Base-by-base conservation (phyloP, 129 eudicot genomes). In the Arctium lappa region DNA sequence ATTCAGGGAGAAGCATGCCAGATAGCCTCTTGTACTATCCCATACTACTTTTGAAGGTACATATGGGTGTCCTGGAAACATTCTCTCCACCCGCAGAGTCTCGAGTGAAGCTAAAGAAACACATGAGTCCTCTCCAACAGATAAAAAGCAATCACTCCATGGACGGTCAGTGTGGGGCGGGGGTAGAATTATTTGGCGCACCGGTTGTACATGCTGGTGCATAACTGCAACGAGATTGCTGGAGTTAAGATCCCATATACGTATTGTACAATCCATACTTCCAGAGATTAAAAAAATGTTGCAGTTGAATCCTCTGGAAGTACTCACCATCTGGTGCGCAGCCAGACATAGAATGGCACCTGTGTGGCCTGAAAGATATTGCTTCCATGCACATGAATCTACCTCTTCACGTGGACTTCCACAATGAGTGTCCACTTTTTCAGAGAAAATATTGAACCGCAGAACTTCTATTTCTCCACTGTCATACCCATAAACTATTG, bases 191-290 rank as follows among this genome's bases (percentile, higher is more conserved):
- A 96, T 88, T 82, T 92, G 98, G 83, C 95, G 89, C 10, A 96
- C 94, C 5, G 99, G 98, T 84, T 90, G 91, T n/a, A 93, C 99
- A 88, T 96, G 99, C 65, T 96, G 97, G 86, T 93, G 98, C 97
- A 96, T 80, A 63, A 91, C 94, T 74, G 81, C 72, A 36, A 93
- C 88, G 75, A 89, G 93, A 82, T 81, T 89, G 76, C 91, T 75
- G 34, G 99, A 86, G 66, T 91, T 92, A 75, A 96, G 91, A 89
- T 96, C 99, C 99, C 99, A 96, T 72, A 96, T 72, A 85, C 98
- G 95, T 79, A 96, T 77, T 1, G 99, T 93, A 76, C 97, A 93
- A 86, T 96, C 99, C 81, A 84, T 86, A 87, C 99, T 91, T 82
- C 99, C 99, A 0, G 99, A 96, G 37, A 96, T 72, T 80, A 96